Conservation (phyloP, 2,329 filamentous ascomycete genomes). For the Bimuria novae-zelandiae region DNA sequence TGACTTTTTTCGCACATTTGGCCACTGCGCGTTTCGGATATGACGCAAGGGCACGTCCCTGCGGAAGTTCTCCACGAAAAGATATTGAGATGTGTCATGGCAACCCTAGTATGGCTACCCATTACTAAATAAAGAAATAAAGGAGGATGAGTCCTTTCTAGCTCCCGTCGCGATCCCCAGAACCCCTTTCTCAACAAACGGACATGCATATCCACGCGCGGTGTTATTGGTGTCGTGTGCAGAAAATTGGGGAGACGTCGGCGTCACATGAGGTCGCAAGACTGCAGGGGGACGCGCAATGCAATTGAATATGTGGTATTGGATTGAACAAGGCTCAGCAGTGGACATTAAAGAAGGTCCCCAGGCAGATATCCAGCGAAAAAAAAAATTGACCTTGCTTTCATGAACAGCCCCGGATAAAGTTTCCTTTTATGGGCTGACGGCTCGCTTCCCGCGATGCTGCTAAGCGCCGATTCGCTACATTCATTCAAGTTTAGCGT, state of each 20-base stretch:
- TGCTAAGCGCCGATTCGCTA: too few species aligned
- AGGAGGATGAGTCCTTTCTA: too few species aligned
- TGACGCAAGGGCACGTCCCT: not conserved
- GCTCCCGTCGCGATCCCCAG: not conserved
- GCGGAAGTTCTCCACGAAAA: not conserved
- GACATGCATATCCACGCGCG: conserved; percentile 4
- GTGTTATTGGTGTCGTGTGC: not conserved
- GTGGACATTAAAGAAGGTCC: too few species aligned
- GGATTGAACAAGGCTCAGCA: not conserved
- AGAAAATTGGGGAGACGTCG: not conserved
- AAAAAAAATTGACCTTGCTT: too few species aligned
- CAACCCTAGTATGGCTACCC: not conserved
- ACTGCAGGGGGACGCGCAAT: not conserved
- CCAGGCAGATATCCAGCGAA: too few species aligned
- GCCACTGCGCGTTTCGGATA: not conserved
- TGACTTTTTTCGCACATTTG: not conserved
- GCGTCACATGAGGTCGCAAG: not conserved
- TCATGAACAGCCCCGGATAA: too few species aligned
- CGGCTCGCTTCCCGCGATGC: too few species aligned
- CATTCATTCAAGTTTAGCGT: too few species aligned
- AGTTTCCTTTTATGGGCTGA: too few species aligned
- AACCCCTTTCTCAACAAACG: not conserved
- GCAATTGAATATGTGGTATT: too few species aligned
- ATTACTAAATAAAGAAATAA: not conserved
- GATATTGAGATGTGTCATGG: conserved; percentile 3